Base-by-base conservation (phyloP, 2,329 filamentous ascomycete species). In the Fusarium armeniacum region DNA sequence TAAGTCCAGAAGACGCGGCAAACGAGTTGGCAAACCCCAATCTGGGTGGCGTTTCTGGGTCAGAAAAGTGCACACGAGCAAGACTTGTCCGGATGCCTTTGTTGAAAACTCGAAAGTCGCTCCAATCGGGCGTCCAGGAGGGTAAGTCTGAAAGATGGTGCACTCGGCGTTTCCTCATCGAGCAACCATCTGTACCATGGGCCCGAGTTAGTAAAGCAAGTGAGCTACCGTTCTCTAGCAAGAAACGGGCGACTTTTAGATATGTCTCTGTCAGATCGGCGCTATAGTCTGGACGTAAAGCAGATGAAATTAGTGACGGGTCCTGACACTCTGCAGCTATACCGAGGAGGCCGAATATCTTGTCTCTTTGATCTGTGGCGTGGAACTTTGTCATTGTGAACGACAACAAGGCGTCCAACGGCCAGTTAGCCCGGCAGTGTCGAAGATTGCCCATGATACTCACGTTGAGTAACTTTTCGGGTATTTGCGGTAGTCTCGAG, bases 371-470 rank as follows among this genome's bases (percentile, higher is more conserved):
- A 13, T 53, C 55, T 13, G 28, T 58, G 9, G 55, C 47, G n/a
- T 58, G 46, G 5, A 58, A 58, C 15, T 58, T 53, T 3, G 43
- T 47, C 33, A 44, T 51, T 3, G 51, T 59, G 18, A 49, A 46
- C 12, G 26, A 15, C 7, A 33, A 66, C 4, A 65, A 58, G 11
- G 35, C 70, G 11, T 30, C 38, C 11, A 57, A 59, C 38, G 41
- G 55, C 55, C 55, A 58, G 15, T 40, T 51, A 1, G 45, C 22
- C 6, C 22, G 28, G 6, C 33, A 40, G n/a, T 32, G 13, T 5
- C 45, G 45, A 5, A 58, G 4, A 6, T 58, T 58, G 0, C 45
- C 45, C 35, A 58, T 58, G 7, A 26, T 52, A 5, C 26, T 30
- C 9, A 58, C 54, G 16, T 58, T 58, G 2, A 51, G 45, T 7